Conservation (phyloP, 345 rosid species). For the sweet orange (Citrus sinensis) region DVS_A1.0 CM039169.1:24569501-24570000, state of each 20-base stretch:
- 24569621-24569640: no score
- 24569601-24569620: no score
- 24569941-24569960: background rate
- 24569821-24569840: constrained; percentile 1
- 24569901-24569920: background rate
- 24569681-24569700: constrained; percentile 8
- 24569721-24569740: background rate
- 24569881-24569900: background rate
- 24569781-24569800: background rate
- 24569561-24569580: background rate
- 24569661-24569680: constrained; percentile 1
- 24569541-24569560: constrained; percentile 4
- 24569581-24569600: background rate
- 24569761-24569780: background rate
- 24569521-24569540: background rate
- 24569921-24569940: background rate
- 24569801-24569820: background rate
- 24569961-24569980: background rate
- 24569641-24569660: background rate
- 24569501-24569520: background rate
- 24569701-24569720: background rate
- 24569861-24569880: constrained; percentile 6
- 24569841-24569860: background rate
- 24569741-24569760: background rate
- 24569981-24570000: background rate